Base-by-base conservation (phyloP, 306 rosid species). In the Quercus agrifolia region DNA sequence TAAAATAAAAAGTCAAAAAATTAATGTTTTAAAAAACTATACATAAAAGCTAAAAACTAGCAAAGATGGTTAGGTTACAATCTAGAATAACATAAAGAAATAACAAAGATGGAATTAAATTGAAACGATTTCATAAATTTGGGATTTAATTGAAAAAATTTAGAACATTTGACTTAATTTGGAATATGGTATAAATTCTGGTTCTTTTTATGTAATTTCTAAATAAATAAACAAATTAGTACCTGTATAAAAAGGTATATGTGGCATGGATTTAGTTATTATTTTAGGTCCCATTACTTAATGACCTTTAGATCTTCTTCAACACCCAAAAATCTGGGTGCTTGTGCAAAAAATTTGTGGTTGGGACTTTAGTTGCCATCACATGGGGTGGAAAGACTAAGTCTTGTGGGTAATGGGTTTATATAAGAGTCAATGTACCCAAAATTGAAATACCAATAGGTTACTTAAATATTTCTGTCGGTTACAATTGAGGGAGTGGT, bases 391-490 rank as follows among this genome's bases (percentile, higher is more conserved):
- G 46, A 63, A 9, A 66, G 30, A 30, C 51, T 62, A 7, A 73
- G 21, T 20, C 13, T 46, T 11, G 23, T 49, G 67, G 30, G 70
- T 6, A 28, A 17, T 64, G 21, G 15, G 41, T 30, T 63, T 10
- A 8, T 7, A 2, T 31, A 15, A 6, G 12, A 17, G 70, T 7
- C 70, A 56, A 70, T 76, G 57, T 83, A 49, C 17, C 83, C 77
- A 83, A 76, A 72, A 64, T 44, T 76, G 83, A 80, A 76, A 72
- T 77, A 72, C 67, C 83, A 64, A 64, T 20, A 82, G 87, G 75
- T 76, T 84, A 75, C 83, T 81, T 73, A 25, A 79, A 72, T 77
- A 73, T 81, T 19, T 8, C 3, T 82, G 92, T 73, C 74, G 83
- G 86, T 38, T 83, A 71, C 58, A 76, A 38, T 80, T 85, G 5